Evolutionary conservation across 108 stramenopile genomes (phyloP).

Genomic region (Parmales sp.): DNA sequence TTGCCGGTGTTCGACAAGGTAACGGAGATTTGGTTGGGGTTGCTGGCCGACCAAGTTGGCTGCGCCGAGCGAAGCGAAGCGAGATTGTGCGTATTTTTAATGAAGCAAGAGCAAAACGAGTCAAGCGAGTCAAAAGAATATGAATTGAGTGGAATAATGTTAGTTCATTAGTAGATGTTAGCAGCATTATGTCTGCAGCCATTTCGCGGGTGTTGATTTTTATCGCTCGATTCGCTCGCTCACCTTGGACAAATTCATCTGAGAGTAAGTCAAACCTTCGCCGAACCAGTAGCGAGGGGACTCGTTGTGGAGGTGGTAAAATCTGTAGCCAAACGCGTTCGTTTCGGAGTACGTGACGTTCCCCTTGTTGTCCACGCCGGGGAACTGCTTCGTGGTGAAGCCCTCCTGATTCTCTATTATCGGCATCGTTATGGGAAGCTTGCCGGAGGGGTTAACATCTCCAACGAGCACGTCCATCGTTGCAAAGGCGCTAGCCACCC

Average conservation of each 20-base stretch:
- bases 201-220: no score
- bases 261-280: neutral
- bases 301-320: neutral
- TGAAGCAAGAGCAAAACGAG: no score
- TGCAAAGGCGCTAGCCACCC: slow-evolving; percentile 18
- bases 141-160: neutral
- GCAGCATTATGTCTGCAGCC: no score
- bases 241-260: neutral
- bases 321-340: neutral
- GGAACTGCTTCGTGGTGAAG: neutral
- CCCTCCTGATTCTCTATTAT: neutral
- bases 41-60: no score
- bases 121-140: neutral
- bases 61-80: neutral
- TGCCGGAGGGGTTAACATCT: slow-evolving; percentile 14
- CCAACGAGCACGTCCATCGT: slow-evolving; percentile 25
- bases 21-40: no score
- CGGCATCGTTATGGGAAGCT: neutral
- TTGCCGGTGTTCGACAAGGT: neutral
- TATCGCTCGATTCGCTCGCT: neutral
- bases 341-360: neutral
- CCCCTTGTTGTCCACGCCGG: neutral
- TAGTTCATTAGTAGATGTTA: neutral
- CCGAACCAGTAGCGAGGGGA: neutral
- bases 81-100: no score